phyloP scores from a whole-genome alignment of 148 eudicot genomes.

The Camellia japonica region DNA sequence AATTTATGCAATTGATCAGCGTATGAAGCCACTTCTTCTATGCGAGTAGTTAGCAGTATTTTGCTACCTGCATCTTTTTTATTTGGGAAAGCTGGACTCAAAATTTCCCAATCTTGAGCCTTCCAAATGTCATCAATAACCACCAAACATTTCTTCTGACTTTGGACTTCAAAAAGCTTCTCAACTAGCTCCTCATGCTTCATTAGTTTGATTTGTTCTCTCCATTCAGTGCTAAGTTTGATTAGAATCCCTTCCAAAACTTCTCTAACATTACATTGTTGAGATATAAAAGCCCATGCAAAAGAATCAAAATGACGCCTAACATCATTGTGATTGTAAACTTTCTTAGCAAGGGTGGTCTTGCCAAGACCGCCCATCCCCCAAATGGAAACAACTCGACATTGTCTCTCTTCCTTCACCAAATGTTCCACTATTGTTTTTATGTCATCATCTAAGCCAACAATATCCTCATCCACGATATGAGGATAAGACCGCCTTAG shows the following conservation, averaged over 20 bases:
- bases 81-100: conserved; percentile 15
- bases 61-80: conserved; percentile 8
- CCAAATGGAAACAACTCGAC: conserved; percentile 12
- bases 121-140: conserved; percentile 24
- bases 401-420: too few relatives aligned
- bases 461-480: not conserved
- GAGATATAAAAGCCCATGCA: conserved; percentile 29
- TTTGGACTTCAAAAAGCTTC: not conserved
- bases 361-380: conserved; percentile 31
- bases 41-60: conserved; percentile 17
- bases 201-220: not conserved
- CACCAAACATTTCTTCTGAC: conserved; percentile 15
- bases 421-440: too few relatives aligned
- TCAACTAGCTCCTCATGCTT: conserved; percentile 14
- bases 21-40: not conserved
- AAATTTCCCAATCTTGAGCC: not conserved
- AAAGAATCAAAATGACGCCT: conserved; percentile 13
- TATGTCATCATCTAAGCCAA: too few relatives aligned
- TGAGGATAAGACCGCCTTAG: not conserved
- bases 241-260: conserved; percentile 18
- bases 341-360: conserved; percentile 18
- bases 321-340: conserved; percentile 5
- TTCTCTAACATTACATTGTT: conserved; percentile 12
- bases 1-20: conserved; percentile 10
- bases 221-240: not conserved